phyloP scores from a whole-genome alignment of 1,139 yeast species.

The Spencermartinsiella ligniputridi region DNA sequence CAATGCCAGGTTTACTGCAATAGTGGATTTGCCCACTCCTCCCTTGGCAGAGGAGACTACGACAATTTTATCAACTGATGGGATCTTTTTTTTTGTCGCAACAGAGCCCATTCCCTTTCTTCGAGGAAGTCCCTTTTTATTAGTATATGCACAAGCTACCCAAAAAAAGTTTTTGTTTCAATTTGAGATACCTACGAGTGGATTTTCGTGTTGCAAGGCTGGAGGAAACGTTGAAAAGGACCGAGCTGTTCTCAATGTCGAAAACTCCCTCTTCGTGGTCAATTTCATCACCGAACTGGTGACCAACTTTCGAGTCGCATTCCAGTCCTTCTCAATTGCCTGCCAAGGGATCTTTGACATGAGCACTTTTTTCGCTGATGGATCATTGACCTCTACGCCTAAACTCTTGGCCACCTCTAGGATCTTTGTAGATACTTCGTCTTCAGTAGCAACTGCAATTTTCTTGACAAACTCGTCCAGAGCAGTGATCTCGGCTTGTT shows the following conservation, averaged over 20 bases:
- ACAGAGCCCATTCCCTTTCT: slow-evolving; percentile 20
- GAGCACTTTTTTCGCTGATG: slow-evolving; percentile 37
- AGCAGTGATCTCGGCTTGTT: slow-evolving; percentile 46
- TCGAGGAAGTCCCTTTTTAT: slow-evolving; percentile 49
- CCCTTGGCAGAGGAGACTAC: slow-evolving; percentile 80
- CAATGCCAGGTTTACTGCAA: slow-evolving; percentile 59
- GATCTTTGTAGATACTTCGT: slow-evolving; percentile 45
- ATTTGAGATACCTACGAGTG: slow-evolving; percentile 42
- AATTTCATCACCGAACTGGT: slow-evolving; percentile 28
- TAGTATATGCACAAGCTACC: slow-evolving; percentile 4
- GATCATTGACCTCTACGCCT: slow-evolving; percentile 30
- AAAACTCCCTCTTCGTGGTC: slow-evolving; percentile 19
- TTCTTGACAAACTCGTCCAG: slow-evolving; percentile 41
- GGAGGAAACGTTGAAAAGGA: slow-evolving; percentile 6
- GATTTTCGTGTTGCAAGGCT: slow-evolving; percentile 42
- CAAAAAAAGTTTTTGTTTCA: slow-evolving; percentile 7
- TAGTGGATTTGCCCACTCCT: slow-evolving; percentile 63
- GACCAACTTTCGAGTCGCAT: slow-evolving; percentile 39
- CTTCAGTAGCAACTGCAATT: slow-evolving; percentile 50
- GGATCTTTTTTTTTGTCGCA: slow-evolving; percentile 35
- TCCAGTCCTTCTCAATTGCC: slow-evolving; percentile 49
- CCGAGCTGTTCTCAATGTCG: slow-evolving; percentile 10
- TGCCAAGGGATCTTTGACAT: slow-evolving; percentile 49
- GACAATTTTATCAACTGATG: slow-evolving; percentile 57
- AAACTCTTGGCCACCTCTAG: slow-evolving; percentile 34